phyloP scores from a whole-genome alignment of 371 early-diverging fungal genomes.

The Mucor racemosus region DNA sequence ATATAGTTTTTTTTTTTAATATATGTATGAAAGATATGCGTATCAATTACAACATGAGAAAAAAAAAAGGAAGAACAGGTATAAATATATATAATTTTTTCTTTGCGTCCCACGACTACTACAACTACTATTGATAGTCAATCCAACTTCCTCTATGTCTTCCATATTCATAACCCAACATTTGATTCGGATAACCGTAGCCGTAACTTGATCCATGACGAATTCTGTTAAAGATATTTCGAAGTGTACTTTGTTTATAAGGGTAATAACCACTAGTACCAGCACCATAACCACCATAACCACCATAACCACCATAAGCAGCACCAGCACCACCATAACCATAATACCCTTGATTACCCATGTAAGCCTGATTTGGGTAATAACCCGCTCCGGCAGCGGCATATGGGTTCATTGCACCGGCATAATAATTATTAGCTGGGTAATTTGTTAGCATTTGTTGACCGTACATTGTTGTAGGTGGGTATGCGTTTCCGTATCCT shows the following conservation, averaged over 20 bases:
- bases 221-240: slow-evolving; percentile 24
- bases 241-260: slow-evolving; percentile 30
- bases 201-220: slow-evolving; percentile 29
- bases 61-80: slow-evolving; percentile 2
- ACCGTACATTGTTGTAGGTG: slow-evolving; percentile 18
- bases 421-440: slow-evolving; percentile 11
- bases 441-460: slow-evolving; percentile 16
- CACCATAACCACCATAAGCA: slow-evolving; percentile 7
- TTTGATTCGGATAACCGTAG: slow-evolving; percentile 17
- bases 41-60: not conserved
- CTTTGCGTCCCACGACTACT: not conserved
- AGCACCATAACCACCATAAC: slow-evolving; percentile 11
- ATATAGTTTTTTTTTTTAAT: slow-evolving; percentile 1
- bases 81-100: slow-evolving; percentile 16
- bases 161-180: slow-evolving; percentile 27
- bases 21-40: not conserved
- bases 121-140: slow-evolving; percentile 20
- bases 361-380: slow-evolving; percentile 15
- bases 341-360: slow-evolving; percentile 11
- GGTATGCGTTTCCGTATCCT: slow-evolving; percentile 7
- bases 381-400: slow-evolving; percentile 17
- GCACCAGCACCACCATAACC: not conserved
- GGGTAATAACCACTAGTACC: slow-evolving; percentile 14
- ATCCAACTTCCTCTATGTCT: slow-evolving; percentile 28
- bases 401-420: not conserved